Evolutionary conservation across 805 yeast genomes (phyloP), one percentile per base, ranked within the genome.

Genomic region (Wickerhamomyces chambardii): DNA sequence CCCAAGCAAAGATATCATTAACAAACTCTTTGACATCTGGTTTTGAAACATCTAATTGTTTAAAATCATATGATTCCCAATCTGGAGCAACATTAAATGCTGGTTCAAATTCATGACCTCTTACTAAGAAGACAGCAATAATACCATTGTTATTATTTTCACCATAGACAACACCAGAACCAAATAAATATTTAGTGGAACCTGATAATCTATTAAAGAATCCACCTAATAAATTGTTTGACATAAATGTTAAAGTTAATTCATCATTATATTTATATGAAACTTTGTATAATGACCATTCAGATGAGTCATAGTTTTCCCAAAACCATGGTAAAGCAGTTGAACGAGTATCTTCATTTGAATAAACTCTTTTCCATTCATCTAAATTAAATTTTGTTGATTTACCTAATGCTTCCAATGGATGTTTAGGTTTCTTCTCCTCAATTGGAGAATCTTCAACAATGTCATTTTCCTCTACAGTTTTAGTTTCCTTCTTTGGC

Each of bases 41-140:
- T 50, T 75, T 75, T 53, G 86, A 53, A 42, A 81, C 74, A 60
- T 90, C 97, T 56, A 90, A 73, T 71, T 84, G 79, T 59, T 76
- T 67, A 83, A 75, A 86, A 40, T 61, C 58, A 71, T 85, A 90
- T 33, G 96, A 85, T 70, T 90, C 97, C 95, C 95, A 87, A 70
- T 92, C 98, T 64, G 98, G 97, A 58, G 97, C 98, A 63, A 92
- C 97, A 47, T 90, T 84, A 58, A 90, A 86, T 45, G 96, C 98
- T 63, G 97, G 95, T 38, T 52, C 74, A 59, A 53, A 67, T 43
- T 90, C 95, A 66, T 90, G 85, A 55, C 98, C 98, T 72, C 97
- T 87, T 58, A 90, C 80, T 58, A 92, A 66, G 75, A 90, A 81
- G 59, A 82, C 95, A 73, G 95, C 97, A 52, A 84, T 70, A 61